Conservation (phyloP, 1,284 basidiomycete genomes). For the Agaricales sp. region DNA sequence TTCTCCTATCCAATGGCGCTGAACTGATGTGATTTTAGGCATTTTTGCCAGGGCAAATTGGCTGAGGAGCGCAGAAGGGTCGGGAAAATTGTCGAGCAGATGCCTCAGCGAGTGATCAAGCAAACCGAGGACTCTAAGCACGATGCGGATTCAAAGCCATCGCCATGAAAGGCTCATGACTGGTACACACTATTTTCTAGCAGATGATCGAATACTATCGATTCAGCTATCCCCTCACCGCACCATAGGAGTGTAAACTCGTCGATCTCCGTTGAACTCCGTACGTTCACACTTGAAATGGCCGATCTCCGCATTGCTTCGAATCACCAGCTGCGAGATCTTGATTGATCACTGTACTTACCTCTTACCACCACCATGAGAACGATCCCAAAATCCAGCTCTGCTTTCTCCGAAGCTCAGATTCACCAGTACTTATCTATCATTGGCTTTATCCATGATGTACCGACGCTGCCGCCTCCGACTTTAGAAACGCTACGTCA, state of each 20-base stretch:
- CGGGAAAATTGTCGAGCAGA: constrained; percentile 1
- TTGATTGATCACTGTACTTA: too few species aligned
- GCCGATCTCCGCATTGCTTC: too few species aligned
- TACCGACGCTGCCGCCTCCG: background rate
- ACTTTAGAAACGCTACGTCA: background rate
- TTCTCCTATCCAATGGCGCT: background rate
- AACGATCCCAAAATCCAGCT: background rate
- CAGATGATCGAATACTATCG: too few species aligned
- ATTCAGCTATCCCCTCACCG: too few species aligned
- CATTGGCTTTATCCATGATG: background rate
- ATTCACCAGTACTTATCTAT: background rate
- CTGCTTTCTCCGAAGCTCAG: background rate
- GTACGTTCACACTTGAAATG: too few species aligned
- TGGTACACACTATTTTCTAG: too few species aligned
- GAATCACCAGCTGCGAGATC: too few species aligned
- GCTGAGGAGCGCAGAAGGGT: background rate
- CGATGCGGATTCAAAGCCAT: background rate
- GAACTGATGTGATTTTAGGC: background rate
- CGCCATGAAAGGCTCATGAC: too few species aligned
- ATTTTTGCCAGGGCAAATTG: background rate
- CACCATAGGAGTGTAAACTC: too few species aligned
- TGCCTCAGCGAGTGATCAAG: background rate
- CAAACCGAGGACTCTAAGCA: background rate
- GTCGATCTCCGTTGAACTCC: too few species aligned
- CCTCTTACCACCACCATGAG: background rate